A percentile compares a stretch with the other conserved stretches of the same genome.
Conservation (phyloP, 202 grass and related monocot genomes). For the Setaria italica region DNA sequence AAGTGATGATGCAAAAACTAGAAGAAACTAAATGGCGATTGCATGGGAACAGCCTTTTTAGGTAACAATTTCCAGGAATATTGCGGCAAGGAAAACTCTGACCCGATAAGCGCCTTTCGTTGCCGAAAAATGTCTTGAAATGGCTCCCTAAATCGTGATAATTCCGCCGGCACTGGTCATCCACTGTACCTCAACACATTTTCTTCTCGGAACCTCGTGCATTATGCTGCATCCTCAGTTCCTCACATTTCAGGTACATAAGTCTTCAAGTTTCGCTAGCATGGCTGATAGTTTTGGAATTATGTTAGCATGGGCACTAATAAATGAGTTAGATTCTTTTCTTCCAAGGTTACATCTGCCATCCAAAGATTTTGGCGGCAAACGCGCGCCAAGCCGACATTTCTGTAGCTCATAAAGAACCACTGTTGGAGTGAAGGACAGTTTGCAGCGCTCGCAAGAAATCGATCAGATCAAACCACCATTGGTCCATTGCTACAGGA, state of each 20-base stretch:
- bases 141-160: background rate
- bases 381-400: background rate
- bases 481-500: background rate
- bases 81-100: background rate
- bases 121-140: background rate
- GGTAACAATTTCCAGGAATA: background rate
- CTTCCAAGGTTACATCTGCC: background rate
- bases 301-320: conserved; percentile 30
- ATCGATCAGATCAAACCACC: background rate
- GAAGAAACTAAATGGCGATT: background rate
- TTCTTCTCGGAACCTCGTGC: background rate
- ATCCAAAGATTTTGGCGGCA: conserved; percentile 1
- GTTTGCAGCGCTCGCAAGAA: background rate
- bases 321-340: conserved; percentile 43
- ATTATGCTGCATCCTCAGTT: background rate
- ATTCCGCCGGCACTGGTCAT: background rate
- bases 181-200: conserved; percentile 2
- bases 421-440: background rate
- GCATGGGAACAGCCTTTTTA: background rate
- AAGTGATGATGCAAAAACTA: background rate
- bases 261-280: background rate
- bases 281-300: conserved; percentile 9
- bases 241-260: background rate
- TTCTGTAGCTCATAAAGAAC: conserved; percentile 38
- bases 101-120: background rate